Conservation (phyloP, 1,139 yeast species). For the Geotrichum fermentans region DNA sequence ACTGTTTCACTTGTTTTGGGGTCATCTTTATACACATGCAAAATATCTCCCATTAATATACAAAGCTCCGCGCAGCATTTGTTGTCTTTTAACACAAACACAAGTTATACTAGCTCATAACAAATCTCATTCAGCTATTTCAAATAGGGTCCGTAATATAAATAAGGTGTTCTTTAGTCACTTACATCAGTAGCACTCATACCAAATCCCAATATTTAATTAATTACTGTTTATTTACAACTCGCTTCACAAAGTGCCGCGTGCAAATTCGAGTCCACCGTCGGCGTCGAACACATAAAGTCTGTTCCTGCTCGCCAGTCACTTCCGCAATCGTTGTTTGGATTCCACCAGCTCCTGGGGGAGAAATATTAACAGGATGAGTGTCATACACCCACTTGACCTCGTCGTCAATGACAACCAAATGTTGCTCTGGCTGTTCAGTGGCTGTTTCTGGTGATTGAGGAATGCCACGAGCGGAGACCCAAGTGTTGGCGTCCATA, state of each 20-base stretch:
- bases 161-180: not conserved
- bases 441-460: constrained; percentile 10
- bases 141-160: no score
- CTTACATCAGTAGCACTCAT: no score
- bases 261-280: constrained; percentile 31
- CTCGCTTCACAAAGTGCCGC: constrained; percentile 16
- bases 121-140: no score
- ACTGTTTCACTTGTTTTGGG: no score
- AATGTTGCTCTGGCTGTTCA: not conserved
- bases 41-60: no score
- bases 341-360: constrained; percentile 1
- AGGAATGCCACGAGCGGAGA: constrained; percentile 21
- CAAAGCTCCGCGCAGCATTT: no score
- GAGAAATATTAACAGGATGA: constrained; percentile 5
- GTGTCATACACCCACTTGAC: constrained; percentile 36
- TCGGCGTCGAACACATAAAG: constrained; percentile 25
- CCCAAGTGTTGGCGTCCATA: constrained; percentile 30
- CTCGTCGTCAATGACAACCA: constrained; percentile 19
- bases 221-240: no score
- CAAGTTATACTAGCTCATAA: no score
- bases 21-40: no score
- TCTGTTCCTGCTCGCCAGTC: not conserved
- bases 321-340: not conserved
- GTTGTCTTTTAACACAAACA: no score
- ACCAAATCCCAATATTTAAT: no score